A percentile compares a stretch with the other conserved stretches of the same genome.
These are phyloP conservation scores for Panellus pusillus DNA, from an alignment of 768 basidiomycete genomes.

Conservation along the genomic window DNA sequence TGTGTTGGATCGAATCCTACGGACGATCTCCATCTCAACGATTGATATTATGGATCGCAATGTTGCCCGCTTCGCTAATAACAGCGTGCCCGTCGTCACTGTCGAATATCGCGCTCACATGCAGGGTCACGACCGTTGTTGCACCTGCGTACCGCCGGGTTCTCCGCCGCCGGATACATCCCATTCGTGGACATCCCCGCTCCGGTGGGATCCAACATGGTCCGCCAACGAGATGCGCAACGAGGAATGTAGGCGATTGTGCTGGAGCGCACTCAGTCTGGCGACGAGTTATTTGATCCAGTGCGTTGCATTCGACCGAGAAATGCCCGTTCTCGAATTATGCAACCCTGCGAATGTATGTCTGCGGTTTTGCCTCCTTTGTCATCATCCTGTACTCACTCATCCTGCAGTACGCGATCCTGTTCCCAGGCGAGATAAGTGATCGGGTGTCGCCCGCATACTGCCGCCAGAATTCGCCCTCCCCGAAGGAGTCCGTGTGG, in stretches of 20 bases:
- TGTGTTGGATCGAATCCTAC: slow-evolving; percentile 65
- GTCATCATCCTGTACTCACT: background rate
- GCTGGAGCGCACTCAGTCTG: slow-evolving; percentile 73
- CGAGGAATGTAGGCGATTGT: slow-evolving; percentile 74
- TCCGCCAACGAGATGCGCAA: slow-evolving; percentile 51
- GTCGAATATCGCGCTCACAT: slow-evolving; percentile 29
- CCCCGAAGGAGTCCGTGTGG: slow-evolving; percentile 79
- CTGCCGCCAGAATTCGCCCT: slow-evolving; percentile 43
- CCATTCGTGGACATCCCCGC: slow-evolving; percentile 47
- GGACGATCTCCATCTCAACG: slow-evolving; percentile 51
- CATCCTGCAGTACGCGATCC: slow-evolving; percentile 51
- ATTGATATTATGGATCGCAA: slow-evolving; percentile 57
- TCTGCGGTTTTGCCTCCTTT: slow-evolving; percentile 17
- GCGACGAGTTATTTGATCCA: slow-evolving; percentile 68
- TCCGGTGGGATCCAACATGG: slow-evolving; percentile 67
- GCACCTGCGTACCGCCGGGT: slow-evolving; percentile 46
- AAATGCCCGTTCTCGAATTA: slow-evolving; percentile 57
- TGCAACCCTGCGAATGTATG: slow-evolving; percentile 69
- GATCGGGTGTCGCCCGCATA: slow-evolving; percentile 47
- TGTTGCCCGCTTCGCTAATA: slow-evolving; percentile 50
- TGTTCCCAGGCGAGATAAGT: slow-evolving; percentile 75
- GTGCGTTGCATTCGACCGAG: slow-evolving; percentile 63
- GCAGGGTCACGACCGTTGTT: slow-evolving; percentile 34
- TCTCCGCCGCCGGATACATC: slow-evolving; percentile 37
- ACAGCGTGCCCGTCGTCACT: slow-evolving; percentile 50